Evolutionary conservation across 306 rosid genomes (phyloP).

Genomic region (Quillaja saponaria): DNA sequence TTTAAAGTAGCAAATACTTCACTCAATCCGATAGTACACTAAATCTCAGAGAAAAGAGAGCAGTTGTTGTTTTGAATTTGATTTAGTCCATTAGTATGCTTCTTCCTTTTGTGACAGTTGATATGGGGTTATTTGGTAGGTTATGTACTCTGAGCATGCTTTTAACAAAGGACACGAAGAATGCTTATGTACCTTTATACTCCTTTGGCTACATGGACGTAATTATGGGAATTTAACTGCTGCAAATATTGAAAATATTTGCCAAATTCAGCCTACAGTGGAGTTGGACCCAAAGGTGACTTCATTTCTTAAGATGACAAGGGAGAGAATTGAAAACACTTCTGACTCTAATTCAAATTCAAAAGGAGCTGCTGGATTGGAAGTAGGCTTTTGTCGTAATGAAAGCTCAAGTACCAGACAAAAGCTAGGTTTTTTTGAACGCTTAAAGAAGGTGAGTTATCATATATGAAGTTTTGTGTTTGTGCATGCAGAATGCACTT

Average conservation of each 20-base stretch:
- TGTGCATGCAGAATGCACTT: slow-evolving; percentile 4
- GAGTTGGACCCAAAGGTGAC: slow-evolving; percentile 44
- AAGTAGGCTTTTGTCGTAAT: neutral
- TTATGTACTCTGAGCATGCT: slow-evolving; percentile 45
- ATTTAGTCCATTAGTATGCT: slow-evolving; percentile 4
- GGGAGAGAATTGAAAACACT: slow-evolving; percentile 32
- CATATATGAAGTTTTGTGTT: slow-evolving; percentile 22
- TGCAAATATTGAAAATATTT: slow-evolving; percentile 43
- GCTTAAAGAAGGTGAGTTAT: slow-evolving; percentile 38
- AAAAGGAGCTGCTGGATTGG: slow-evolving; percentile 4
- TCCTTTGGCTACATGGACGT: slow-evolving; percentile 73
- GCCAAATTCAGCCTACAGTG: slow-evolving; percentile 40
- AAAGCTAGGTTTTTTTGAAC: slow-evolving; percentile 31
- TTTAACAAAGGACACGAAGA: slow-evolving; percentile 43
- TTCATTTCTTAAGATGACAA: slow-evolving; percentile 44
- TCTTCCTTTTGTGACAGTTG: neutral
- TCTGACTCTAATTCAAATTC: slow-evolving; percentile 14
- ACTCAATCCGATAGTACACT: neutral
- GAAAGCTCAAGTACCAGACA: slow-evolving; percentile 14
- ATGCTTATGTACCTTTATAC: slow-evolving; percentile 55
- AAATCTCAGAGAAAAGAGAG: neutral
- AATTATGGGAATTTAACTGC: slow-evolving; percentile 31
- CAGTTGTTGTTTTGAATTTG: slow-evolving; percentile 3
- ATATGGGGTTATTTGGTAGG: slow-evolving; percentile 45
- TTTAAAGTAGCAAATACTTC: too few relatives aligned